Conservation (phyloP, 2,329 filamentous ascomycete genomes). For the Thelonectria discophora region DNA sequence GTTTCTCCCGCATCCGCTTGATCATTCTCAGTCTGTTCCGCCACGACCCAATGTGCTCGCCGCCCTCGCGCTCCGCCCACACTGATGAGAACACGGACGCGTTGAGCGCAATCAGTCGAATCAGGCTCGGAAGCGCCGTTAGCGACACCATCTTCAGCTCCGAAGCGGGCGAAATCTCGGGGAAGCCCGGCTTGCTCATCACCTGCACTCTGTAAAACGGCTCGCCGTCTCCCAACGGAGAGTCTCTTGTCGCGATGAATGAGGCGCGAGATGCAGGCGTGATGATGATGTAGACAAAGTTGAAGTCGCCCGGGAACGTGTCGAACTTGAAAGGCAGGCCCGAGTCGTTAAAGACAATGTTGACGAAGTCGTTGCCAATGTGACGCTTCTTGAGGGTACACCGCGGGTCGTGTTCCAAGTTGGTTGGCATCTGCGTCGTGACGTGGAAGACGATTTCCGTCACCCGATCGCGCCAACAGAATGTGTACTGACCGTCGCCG, state of each 20-base stretch:
- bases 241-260: slow-evolving; percentile 71
- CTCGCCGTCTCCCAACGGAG: slow-evolving; percentile 47
- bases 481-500: slow-evolving; percentile 85
- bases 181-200: slow-evolving; percentile 87
- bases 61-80: slow-evolving; percentile 80
- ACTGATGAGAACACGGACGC: slow-evolving; percentile 92
- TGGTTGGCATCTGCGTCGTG: slow-evolving; percentile 96
- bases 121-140: slow-evolving; percentile 82
- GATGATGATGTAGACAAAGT: slow-evolving; percentile 96
- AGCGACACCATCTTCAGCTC: slow-evolving; percentile 90
- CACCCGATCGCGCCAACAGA: slow-evolving; percentile 93
- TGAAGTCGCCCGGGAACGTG: slow-evolving; percentile 94
- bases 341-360: slow-evolving; percentile 97
- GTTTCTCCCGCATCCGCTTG: slow-evolving; percentile 78
- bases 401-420: slow-evolving; percentile 76
- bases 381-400: slow-evolving; percentile 90
- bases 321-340: slow-evolving; percentile 89
- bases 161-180: slow-evolving; percentile 88
- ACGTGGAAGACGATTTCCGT: slow-evolving; percentile 97
- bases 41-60: slow-evolving; percentile 90
- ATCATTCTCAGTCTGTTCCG: slow-evolving; percentile 87
- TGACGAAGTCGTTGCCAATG: slow-evolving; percentile 97
- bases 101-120: slow-evolving; percentile 89
- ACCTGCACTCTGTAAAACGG: slow-evolving; percentile 90
- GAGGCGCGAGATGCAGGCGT: slow-evolving; percentile 83